Evolutionary conservation across 495 filamentous ascomycete genomes (phyloP), one percentile per base, ranked within the genome.

Genomic region (Aspergillus affinis): DNA sequence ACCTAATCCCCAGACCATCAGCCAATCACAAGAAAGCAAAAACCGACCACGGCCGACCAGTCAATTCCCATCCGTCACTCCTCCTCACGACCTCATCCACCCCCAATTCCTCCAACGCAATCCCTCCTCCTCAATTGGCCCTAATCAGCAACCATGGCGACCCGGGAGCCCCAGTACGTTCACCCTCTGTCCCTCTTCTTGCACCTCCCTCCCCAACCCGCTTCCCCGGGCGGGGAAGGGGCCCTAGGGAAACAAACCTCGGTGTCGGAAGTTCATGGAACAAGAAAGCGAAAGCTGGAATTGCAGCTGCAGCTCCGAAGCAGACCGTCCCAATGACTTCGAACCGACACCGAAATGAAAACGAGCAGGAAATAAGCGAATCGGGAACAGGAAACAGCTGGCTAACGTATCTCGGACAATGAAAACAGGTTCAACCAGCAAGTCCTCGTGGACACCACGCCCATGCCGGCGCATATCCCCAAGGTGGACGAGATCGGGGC

Each of bases 381-480:
- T 2, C 54, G 55, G 60, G 30, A 32, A 36, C 23, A 30, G 27
- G 7, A 18, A 20, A 27, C 9, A 47, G 19, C 29, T 41, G 8
- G 12, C 48, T 51, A 52, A 54, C 48, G 21, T n/a, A 59, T 48
- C 30, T n/a, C 18, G 19, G 41, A 45, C 47, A 57, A 50, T 54
- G 47, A 69, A 61, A 61, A 59, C 77, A 98, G 94, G 69, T 97
- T 98, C 86, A 91, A 91, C 81, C 90, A 96, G 77, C 81, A 90
- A 58, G 84, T 90, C 78, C 89, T 97, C 73, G 83, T 94, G 80
- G 95, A 99, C 84, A 93, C 91, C 64, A 97, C 95, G 61, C 94
- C 94, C 66, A 90, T 98, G 70, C 94, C 94, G 57, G 83, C 88
- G 70, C 84, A 86, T 66, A 92, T 99, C 74, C 94, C 94, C 71